These are phyloP conservation scores for Aspergillus fischeri DNA, from an alignment of 2,329 filamentous ascomycete species.

Conservation along the genomic window DNA sequence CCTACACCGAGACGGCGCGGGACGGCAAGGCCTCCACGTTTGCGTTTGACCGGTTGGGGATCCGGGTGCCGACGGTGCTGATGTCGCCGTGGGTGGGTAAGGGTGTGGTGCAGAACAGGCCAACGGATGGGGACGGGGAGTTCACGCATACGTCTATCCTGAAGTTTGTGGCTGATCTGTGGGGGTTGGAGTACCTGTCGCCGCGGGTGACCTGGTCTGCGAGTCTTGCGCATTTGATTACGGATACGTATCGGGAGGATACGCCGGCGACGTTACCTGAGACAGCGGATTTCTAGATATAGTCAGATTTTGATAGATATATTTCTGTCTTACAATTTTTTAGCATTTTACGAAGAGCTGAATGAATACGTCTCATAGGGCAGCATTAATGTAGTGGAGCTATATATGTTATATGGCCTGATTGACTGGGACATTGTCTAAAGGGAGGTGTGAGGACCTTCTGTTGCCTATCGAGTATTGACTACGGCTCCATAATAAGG, in stretches of 20 bases:
- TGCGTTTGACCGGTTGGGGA: conserved; percentile 40
- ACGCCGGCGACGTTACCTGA: conserved; percentile 23
- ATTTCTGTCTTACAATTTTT: no score
- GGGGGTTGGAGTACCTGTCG: conserved; percentile 38
- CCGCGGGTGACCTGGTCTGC: conserved; percentile 37
- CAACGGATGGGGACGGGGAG: conserved; percentile 33
- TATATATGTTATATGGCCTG: not conserved
- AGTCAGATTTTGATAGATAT: no score
- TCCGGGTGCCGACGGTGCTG: conserved; percentile 42
- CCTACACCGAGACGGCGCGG: conserved; percentile 30
- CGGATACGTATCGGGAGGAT: conserved; percentile 20
- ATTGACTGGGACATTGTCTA: not conserved
- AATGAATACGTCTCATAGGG: no score
- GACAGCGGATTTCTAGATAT: conserved; percentile 19
- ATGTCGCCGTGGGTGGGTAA: conserved; percentile 44
- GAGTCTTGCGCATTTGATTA: conserved; percentile 33
- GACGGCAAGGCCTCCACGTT: conserved; percentile 37
- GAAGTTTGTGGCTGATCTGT: conserved; percentile 41
- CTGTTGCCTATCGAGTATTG: not conserved
- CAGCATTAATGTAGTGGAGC: no score
- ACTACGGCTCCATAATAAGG: no score
- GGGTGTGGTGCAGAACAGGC: conserved; percentile 39
- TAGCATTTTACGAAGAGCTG: no score
- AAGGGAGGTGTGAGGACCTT: no score
- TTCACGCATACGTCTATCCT: conserved; percentile 46